Percentiles rank a stretch among this genome's conserved stretches.
These are phyloP conservation scores for Pyrus bretschneideri DNA, from an alignment of 306 rosid genomes.

Conservation along the genomic window DNA sequence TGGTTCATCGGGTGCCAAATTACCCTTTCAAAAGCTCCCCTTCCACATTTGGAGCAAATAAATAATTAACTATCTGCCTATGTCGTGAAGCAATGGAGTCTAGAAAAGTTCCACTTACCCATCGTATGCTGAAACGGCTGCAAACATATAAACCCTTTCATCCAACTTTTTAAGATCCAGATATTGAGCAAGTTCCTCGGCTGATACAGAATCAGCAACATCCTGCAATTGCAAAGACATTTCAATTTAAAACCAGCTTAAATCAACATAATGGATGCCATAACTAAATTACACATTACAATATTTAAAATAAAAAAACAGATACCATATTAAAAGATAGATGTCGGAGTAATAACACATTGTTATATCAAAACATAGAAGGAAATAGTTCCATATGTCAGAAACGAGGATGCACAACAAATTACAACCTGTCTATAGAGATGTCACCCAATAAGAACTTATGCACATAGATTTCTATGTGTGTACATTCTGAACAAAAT, in stretches of 20 bases:
- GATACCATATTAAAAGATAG: not conserved
- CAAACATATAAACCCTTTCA: constrained; percentile 93
- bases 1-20: not conserved
- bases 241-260: not conserved
- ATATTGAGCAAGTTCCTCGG: constrained; percentile 81
- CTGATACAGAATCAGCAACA: constrained; percentile 68
- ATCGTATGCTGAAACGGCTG: constrained; percentile 88
- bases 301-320: not conserved
- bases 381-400: not conserved
- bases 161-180: constrained; percentile 90
- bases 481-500: not conserved
- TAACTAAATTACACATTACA: not conserved
- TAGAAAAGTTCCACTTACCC: constrained; percentile 46
- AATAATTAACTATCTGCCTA: not conserved
- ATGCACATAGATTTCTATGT: not conserved
- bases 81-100: not conserved
- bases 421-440: not conserved
- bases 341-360: not conserved
- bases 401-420: not conserved
- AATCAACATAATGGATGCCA: not conserved
- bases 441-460: not conserved
- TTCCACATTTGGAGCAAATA: not conserved
- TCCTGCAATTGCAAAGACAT: constrained; percentile 48
- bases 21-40: not conserved
- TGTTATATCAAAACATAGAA: constrained; percentile 3